phyloP scores from a whole-genome alignment of 345 rosid species.

The Heritiera fomes region DNA sequence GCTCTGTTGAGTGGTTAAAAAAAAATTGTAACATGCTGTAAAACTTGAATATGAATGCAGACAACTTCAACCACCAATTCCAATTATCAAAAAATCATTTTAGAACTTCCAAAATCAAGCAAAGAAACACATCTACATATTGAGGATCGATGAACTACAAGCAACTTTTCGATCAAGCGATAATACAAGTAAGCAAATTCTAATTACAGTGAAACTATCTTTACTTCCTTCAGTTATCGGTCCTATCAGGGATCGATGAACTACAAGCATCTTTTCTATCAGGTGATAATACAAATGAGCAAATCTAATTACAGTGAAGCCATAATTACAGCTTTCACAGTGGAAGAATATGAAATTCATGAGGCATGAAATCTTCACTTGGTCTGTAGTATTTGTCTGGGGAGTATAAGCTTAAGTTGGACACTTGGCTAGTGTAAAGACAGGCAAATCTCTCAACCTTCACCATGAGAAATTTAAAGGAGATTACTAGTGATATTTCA shows the following conservation, averaged over 20 bases:
- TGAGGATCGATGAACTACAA: not conserved
- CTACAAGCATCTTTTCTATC: too few relatives aligned
- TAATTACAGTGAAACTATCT: not conserved
- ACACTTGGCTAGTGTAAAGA: conserved; percentile 90
- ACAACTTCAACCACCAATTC: too few relatives aligned
- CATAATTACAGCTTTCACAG: conserved; percentile 29
- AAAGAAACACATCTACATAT: not conserved
- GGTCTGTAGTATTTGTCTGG: conserved; percentile 94
- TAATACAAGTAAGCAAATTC: not conserved
- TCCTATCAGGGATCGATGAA: not conserved
- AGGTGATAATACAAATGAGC: not conserved
- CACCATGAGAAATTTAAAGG: not conserved
- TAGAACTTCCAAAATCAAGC: not conserved
- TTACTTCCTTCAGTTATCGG: too few relatives aligned
- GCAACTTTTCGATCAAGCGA: not conserved
- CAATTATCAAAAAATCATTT: too few relatives aligned
- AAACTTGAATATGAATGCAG: too few relatives aligned
- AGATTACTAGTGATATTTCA: not conserved
- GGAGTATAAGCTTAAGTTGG: conserved; percentile 85
- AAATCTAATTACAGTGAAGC: not conserved
- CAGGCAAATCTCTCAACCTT: conserved; percentile 99
- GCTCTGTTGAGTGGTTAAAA: too few relatives aligned
- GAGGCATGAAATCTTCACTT: conserved; percentile 94
- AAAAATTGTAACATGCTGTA: too few relatives aligned
- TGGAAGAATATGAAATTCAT: conserved; percentile 77